These are phyloP conservation scores for Fraxinus pennsylvanica DNA, from an alignment of 257 asterid species.

Conservation along the genomic window DNA sequence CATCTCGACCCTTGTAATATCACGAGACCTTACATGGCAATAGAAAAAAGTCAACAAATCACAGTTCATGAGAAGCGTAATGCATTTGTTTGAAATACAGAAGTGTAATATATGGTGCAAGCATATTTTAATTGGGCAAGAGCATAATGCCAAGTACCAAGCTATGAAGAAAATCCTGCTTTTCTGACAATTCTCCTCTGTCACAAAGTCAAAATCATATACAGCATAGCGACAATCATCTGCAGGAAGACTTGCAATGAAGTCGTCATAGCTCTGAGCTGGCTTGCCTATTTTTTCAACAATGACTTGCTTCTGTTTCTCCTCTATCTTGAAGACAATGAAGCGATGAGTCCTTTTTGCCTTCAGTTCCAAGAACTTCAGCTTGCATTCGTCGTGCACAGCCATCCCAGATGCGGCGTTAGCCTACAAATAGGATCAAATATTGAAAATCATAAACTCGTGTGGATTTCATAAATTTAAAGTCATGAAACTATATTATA, in stretches of 20 bases:
- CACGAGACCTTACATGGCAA: neutral
- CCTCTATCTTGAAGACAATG: slow-evolving; percentile 56
- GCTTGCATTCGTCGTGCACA: slow-evolving; percentile 58
- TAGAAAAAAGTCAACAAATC: neutral
- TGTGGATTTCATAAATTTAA: neutral
- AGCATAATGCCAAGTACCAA: slow-evolving; percentile 35
- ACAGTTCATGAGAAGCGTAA: neutral
- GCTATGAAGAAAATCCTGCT: slow-evolving; percentile 64
- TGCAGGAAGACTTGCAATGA: slow-evolving; percentile 48
- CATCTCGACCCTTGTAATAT: neutral
- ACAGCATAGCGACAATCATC: slow-evolving; percentile 55
- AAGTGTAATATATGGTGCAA: neutral
- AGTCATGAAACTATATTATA: neutral
- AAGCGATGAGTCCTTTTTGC: slow-evolving; percentile 49
- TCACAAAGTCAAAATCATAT: slow-evolving; percentile 54
- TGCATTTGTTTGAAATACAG: neutral
- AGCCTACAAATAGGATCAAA: slow-evolving; percentile 36
- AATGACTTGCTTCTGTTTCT: slow-evolving; percentile 55
- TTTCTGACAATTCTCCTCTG: slow-evolving; percentile 56
- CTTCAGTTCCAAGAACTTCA: slow-evolving; percentile 54
- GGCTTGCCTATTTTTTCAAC: slow-evolving; percentile 60
- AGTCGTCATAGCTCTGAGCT: slow-evolving; percentile 45
- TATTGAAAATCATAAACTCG: neutral
- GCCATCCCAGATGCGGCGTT: slow-evolving; percentile 63
- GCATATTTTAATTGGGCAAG: neutral